Evolutionary conservation across 164 flowering plant species (phyloP), one percentile per base, ranked within the genome.

Genomic region (Nelumbo lutea): DNA sequence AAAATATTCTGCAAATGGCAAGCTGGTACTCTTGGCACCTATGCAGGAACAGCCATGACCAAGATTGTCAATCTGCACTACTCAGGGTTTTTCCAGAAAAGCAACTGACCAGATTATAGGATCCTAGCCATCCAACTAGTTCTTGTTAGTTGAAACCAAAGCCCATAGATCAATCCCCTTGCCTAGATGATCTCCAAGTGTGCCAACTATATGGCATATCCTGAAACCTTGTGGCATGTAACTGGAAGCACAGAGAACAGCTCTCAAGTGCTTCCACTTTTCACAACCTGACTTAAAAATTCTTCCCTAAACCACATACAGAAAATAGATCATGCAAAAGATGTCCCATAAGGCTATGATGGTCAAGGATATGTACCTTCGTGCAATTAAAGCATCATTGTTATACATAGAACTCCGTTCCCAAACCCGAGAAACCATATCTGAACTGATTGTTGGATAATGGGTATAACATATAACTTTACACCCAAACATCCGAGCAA

Each of bases 371-470:
- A 77, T 9, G 68, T 65, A 91, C 97, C 99, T 93, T 70, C 73
- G 75, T 62, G 96, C 87, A 81, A 95, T 82, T 51, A 71, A 69
- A 62, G 81, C 76, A 59, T 92, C 81, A 75, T 95, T 95, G 64
- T 92, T 95, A 69, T 90, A 90, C 91, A 86, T 83, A 1, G 86
- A 87, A 66, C 79, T 87, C 50, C 81, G 76, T 7, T 75, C 76
- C 66, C 80, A 84, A 73, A 90, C 99, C 65, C 98, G 90, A 69
- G 98, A 87, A 55, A 92, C 72, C 99, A 96, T 96, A 75, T 95
- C 96, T 50, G 82, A 78, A 73, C 99, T 95, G 79, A 92, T 95
- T 3, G 97, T 95, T 50, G 99, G 99, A 69, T 95, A 92, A 80
- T 95, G 98, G 1, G 96, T 92, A 72, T 95, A 90, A 82, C 93